Evolutionary conservation across 2,329 filamentous ascomycete species (phyloP), one percentile per base, ranked within the genome.

Genomic region (Myriosclerotinia scirpicola): DNA sequence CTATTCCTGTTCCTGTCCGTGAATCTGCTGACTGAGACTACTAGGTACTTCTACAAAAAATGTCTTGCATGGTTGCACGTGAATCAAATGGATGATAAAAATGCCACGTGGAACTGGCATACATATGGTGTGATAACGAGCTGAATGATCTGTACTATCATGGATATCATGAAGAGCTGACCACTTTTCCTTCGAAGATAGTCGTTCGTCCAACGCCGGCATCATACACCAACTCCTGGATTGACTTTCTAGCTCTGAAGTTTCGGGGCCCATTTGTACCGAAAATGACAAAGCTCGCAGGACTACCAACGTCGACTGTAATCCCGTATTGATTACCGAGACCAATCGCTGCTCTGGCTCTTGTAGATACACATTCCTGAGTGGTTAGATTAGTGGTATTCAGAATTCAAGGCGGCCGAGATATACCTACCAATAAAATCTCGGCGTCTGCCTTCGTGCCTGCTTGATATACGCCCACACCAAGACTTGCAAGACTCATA

Each of bases 381-480:
- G 26, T 38, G 17, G 8, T 52, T 40, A 2, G 42, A 4, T 72
- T 42, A 73, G 67, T 65, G 48, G 52, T 22, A 52, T 30, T 48
- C 9, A n/a, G 17, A 36, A 38, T 60, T 7, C 20, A 42, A 9
- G 50, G 7, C 8, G 46, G 15, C 15, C 20, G 58, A 60, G 20
- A 60, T 30, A 6, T n/a, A 76, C 82, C 77, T 75, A 83, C 83
- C 72, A 81, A 90, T 56, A 92, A 76, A 5, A 87, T 68, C 68
- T 84, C 80, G 0, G 86, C 83, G 73, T 89, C 87, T 20, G 77
- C 73, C 67, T 81, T 81, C 1, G 86, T 89, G 0, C 88, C 88
- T 1, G 85, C 84, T 68, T 91, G 88, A 73, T 91, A 91, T 4
- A 91, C 73, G 0, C 87, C 88, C 0, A 90, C 85, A 1, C 85